Conservation (phyloP, 768 basidiomycete species). For the Lactarius akahatsu region DNA sequence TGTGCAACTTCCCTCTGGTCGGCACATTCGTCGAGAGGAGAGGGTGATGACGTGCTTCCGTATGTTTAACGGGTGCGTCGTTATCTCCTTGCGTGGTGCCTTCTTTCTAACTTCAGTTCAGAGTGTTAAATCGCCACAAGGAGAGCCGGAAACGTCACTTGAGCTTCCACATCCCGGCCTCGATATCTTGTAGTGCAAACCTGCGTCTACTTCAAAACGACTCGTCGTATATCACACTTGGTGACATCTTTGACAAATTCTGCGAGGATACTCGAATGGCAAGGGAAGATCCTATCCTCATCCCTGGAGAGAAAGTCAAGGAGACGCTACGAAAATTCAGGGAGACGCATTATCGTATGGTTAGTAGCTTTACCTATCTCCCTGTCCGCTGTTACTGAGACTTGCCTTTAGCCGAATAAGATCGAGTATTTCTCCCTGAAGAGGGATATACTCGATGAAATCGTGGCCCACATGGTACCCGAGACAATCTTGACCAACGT, state of each 20-base stretch:
- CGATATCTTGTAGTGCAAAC: conserved; percentile 78
- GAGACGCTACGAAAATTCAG: conserved; percentile 61
- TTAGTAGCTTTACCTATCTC: conserved; percentile 32
- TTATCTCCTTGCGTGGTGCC: neutral
- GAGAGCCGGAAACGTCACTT: conserved; percentile 92
- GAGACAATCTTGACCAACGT: conserved; percentile 85
- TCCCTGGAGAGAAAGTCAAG: conserved; percentile 82
- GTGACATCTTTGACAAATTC: conserved; percentile 92
- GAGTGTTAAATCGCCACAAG: conserved; percentile 82
- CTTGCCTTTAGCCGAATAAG: conserved; percentile 50
- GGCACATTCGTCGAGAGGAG: conserved; percentile 90
- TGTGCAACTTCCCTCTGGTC: conserved; percentile 83
- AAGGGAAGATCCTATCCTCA: conserved; percentile 85
- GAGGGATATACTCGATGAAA: conserved; percentile 87
- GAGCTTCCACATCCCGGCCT: conserved; percentile 85
- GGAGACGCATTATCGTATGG: conserved; percentile 44
- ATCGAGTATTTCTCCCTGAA: conserved; percentile 67
- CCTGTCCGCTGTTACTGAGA: neutral
- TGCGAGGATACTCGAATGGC: conserved; percentile 72
- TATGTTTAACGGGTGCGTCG: conserved; percentile 80
- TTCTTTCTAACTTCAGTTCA: conserved; percentile 35
- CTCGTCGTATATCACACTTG: conserved; percentile 84
- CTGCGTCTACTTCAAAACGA: conserved; percentile 90
- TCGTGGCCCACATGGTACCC: conserved; percentile 83
- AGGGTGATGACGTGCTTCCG: conserved; percentile 88